A percentile compares a stretch with the other conserved stretches of the same genome.
These are phyloP conservation scores for Suhomyces wounanorum DNA, from an alignment of 1,139 yeast genomes.

Conservation along the genomic window DNA sequence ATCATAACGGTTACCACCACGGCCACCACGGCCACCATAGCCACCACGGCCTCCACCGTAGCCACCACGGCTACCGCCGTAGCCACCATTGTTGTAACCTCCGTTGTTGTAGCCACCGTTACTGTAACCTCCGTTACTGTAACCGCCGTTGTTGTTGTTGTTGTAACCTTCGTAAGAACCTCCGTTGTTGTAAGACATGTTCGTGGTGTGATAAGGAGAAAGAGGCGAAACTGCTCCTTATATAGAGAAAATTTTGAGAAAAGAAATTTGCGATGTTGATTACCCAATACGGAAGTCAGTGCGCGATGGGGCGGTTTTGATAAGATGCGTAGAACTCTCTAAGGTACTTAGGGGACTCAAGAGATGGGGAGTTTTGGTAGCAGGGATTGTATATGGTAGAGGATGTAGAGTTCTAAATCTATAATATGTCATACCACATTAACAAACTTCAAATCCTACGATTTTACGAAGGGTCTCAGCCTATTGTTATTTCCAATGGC, in stretches of 20 bases:
- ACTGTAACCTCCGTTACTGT: conserved; percentile 24
- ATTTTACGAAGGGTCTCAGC: no score
- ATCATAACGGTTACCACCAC: conserved; percentile 26
- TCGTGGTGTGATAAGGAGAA: not conserved
- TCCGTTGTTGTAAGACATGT: conserved; percentile 30
- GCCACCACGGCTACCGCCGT: conserved; percentile 31
- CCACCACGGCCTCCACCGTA: conserved; percentile 34
- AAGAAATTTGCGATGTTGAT: conserved; percentile 16
- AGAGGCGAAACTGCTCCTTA: conserved; percentile 2
- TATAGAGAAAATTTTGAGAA: conserved; percentile 7
- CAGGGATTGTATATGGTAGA: no score
- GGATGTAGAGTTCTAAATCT: no score
- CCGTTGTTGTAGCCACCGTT: conserved; percentile 17
- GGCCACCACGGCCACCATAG: conserved; percentile 39
- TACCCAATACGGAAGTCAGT: conserved; percentile 20
- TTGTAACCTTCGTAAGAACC: conserved; percentile 22
- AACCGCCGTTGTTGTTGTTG: conserved; percentile 25
- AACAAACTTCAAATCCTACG: no score
- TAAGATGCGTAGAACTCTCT: not conserved
- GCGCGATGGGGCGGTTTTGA: conserved; percentile 11
- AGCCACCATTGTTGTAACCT: conserved; percentile 34
- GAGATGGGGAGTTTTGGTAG: no score
- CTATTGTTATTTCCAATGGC: no score
- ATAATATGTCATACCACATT: no score
- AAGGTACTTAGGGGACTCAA: not conserved